Base-by-base conservation (phyloP, 2,329 filamentous ascomycete species). In the Didymella pinodella region DNA sequence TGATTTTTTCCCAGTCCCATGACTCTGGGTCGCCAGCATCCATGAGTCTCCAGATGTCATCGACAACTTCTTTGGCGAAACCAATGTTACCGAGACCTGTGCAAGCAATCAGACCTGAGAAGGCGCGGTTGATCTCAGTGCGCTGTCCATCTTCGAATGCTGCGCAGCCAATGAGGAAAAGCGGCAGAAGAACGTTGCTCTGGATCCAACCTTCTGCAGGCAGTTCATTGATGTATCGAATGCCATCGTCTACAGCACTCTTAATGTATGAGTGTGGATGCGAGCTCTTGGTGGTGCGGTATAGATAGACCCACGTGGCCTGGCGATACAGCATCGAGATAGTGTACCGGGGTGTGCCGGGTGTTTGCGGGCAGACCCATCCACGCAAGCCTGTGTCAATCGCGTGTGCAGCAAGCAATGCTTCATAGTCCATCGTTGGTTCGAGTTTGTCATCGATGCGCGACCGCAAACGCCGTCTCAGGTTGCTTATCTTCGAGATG, bases 401-500 rank as follows among this genome's bases (percentile, higher is more conserved):
- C 51, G 88, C 86, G 6, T 90, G 87, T 0, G 91, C 92, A 45
- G 86, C 85, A 67, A 88, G 89, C 10, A 95, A 80, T 11, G 88
- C 89, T 25, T 85, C 83, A 71, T 92, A 93, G 74, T 93, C 88
- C 41, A 93, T 88, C 0, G 85, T 82, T 0, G 90, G 90, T 50
- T 91, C 88, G 2, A 86, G 78, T 3, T 85, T 80, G 53, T 84
- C 63, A 41, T 82, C 78, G 66, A 92, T 88, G 50, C 91, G 88
- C 31, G 82, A 80, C 6, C 93, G 86, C 61, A 96, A 90, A 2
- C 83, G 83, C 74, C 93, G 90, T 41, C 92, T 86, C 36, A 97
- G 85, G 12, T 86, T 85, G 1, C 91, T 92, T 60, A 96, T 94
- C 69, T 91, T 87, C 7, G 89, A 89, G 29, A 97, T 88, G 71